phyloP scores from a whole-genome alignment of 2,329 filamentous ascomycete genomes.

The Drechslerella coelobrocha region DNA sequence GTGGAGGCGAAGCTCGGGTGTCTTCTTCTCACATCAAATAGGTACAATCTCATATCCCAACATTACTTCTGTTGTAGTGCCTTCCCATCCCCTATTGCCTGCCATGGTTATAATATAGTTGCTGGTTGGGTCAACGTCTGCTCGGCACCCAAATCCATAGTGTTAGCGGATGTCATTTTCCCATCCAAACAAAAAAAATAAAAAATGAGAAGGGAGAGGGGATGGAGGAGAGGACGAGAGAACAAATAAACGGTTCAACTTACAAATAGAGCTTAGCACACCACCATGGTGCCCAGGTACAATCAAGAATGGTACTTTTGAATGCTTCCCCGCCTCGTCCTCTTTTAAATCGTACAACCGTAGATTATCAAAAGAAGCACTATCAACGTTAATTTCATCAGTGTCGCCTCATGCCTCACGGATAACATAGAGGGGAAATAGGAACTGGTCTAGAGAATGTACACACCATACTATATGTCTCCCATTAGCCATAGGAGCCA shows the following conservation, averaged over 20 bases:
- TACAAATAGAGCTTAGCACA: slow-evolving; percentile 54
- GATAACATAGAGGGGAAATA: neutral
- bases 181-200: too few species aligned
- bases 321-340: slow-evolving; percentile 70
- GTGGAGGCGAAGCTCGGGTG: neutral
- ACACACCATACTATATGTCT: slow-evolving; percentile 83
- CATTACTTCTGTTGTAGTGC: slow-evolving; percentile 83
- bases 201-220: neutral
- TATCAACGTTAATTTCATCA: slow-evolving; percentile 14
- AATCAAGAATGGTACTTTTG: slow-evolving; percentile 91
- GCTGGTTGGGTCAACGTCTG: slow-evolving; percentile 77
- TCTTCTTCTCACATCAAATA: slow-evolving; percentile 54
- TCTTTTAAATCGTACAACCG: slow-evolving; percentile 86
- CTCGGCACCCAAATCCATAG: too few species aligned
- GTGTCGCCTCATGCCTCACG: neutral
- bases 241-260: slow-evolving; percentile 18
- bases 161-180: too few species aligned
- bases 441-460: slow-evolving; percentile 10
- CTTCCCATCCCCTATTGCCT: slow-evolving; percentile 94
- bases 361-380: slow-evolving; percentile 60
- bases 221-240: neutral
- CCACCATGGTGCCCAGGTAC: slow-evolving; percentile 75
- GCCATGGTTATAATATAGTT: slow-evolving; percentile 90
- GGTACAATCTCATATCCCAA: slow-evolving; percentile 86
- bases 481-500: slow-evolving; percentile 90